Base-by-base conservation (phyloP, 2,329 filamentous ascomycete genomes). In the Microcera coccophila region DNA sequence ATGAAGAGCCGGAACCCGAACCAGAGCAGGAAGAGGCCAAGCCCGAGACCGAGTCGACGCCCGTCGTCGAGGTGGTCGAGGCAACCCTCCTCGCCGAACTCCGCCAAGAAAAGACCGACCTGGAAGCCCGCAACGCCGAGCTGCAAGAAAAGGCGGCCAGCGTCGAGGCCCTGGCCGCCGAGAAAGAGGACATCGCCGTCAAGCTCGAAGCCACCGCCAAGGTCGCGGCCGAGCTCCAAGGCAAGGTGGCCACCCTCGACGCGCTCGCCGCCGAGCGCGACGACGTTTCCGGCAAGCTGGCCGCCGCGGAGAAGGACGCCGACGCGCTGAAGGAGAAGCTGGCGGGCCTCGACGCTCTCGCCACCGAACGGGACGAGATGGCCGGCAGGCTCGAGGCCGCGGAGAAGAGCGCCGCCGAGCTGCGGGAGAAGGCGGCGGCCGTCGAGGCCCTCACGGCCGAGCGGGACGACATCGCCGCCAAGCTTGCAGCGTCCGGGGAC, bases 341-440 rank as follows among this genome's bases (percentile, higher is more conserved):
- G 7, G 38, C 48, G 12, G 47, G 18, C 4, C 35, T 54, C 1
- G 47, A 52, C 0, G 41, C 44, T 1, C 38, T 55, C 0, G 45
- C 50, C 0, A 38, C 47, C 0, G 52, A 55, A 19, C 38, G 45
- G 0, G 53, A 55, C 10, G 42, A 55, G 21, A 44, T 55, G 1
- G 40, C 38, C 19, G 52, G 53, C 42, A 54, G 49, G 44, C 53
- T 56, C 1, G 57, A 52, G 15, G 38, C 35, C 0, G 57, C 57
- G 1, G 53, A 58, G 44, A 38, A 45, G 5, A 32, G 29, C 29
- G 39, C 18, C 0, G 41, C 43, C 5, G 38, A 52, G 12, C 41
- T 50, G 2, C n/a, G 44, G 17, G 41, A 44, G 18, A 48, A 53
- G 17, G 32, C 44, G 9, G 39, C 50, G 14, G 50, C 24, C 4